A percentile compares a stretch with the other conserved stretches of the same genome.
phyloP scores from a whole-genome alignment of 371 early-diverging fungal species.

The Thermomucor indicae-seudaticae region DNA sequence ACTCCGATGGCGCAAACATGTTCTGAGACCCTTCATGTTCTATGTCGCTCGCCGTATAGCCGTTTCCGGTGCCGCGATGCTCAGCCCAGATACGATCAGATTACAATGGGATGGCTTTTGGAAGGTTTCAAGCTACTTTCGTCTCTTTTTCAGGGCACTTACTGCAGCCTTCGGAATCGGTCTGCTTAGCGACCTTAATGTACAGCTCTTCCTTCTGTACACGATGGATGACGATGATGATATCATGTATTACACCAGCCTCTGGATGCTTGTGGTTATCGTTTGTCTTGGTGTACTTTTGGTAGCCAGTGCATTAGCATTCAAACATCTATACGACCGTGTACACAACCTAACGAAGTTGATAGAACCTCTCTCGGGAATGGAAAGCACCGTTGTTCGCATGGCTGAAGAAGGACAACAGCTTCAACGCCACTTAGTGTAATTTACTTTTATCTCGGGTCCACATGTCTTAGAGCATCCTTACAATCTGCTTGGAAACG shows the following conservation, averaged over 20 bases:
- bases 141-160: slow-evolving; percentile 27
- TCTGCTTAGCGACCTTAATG: slow-evolving; percentile 41
- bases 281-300: slow-evolving; percentile 24
- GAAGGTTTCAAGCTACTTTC: slow-evolving; percentile 27
- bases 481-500: too few species aligned
- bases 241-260: slow-evolving; percentile 37
- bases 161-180: slow-evolving; percentile 42
- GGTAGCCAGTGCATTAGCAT: slow-evolving; percentile 20
- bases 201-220: slow-evolving; percentile 32
- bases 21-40: slow-evolving; percentile 40
- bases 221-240: slow-evolving; percentile 34
- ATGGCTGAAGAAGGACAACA: slow-evolving; percentile 1
- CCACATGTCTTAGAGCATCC: too few species aligned
- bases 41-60: slow-evolving; percentile 42
- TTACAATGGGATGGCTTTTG: slow-evolving; percentile 45
- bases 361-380: slow-evolving; percentile 22
- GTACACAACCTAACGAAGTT: slow-evolving; percentile 25
- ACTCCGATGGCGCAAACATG: slow-evolving; percentile 20
- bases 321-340: slow-evolving; percentile 32
- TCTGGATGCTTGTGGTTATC: slow-evolving; percentile 34
- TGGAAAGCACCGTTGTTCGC: slow-evolving; percentile 26
- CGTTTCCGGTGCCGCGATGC: slow-evolving; percentile 20
- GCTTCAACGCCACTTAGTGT: too few species aligned
- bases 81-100: slow-evolving; percentile 19
- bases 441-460: too few species aligned